phyloP scores from a whole-genome alignment of 169 alveolate species.

The Theileria equi region DNA sequence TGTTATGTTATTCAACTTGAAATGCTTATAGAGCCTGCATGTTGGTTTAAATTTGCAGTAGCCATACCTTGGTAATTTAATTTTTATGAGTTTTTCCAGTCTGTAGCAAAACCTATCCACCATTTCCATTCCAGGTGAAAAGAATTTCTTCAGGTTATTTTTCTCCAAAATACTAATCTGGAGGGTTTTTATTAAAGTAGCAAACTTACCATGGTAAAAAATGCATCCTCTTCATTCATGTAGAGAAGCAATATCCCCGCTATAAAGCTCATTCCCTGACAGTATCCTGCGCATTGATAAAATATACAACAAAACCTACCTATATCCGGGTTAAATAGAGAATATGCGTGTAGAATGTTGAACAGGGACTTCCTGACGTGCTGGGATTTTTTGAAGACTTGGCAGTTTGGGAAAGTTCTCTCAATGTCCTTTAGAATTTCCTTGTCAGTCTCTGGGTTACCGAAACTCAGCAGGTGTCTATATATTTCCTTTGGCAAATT shows the following conservation, averaged over 20 bases:
- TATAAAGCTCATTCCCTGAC: conserved; percentile 82
- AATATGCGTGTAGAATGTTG: conserved; percentile 69
- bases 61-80: conserved; percentile 67
- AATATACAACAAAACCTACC: not conserved
- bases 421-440: conserved; percentile 20
- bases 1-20: conserved; percentile 62
- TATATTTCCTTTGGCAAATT: conserved; percentile 11
- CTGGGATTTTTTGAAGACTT: conserved; percentile 2
- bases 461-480: conserved; percentile 1
- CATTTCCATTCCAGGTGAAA: conserved; percentile 80
- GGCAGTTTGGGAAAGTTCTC: conserved; percentile 28
- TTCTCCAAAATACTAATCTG: conserved; percentile 73
- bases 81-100: conserved; percentile 67
- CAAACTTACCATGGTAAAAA: conserved; percentile 61
- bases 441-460: not conserved
- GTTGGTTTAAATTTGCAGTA: not conserved
- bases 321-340: conserved; percentile 68
- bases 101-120: conserved; percentile 75
- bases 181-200: not conserved
- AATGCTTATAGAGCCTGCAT: conserved; percentile 52
- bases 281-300: conserved; percentile 66
- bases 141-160: conserved; percentile 71
- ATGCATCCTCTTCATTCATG: conserved; percentile 83
- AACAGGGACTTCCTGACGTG: conserved; percentile 35
- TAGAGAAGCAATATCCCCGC: conserved; percentile 76